phyloP scores from a whole-genome alignment of 306 rosid species.

The Trichosanthes cucumerina region DNA sequence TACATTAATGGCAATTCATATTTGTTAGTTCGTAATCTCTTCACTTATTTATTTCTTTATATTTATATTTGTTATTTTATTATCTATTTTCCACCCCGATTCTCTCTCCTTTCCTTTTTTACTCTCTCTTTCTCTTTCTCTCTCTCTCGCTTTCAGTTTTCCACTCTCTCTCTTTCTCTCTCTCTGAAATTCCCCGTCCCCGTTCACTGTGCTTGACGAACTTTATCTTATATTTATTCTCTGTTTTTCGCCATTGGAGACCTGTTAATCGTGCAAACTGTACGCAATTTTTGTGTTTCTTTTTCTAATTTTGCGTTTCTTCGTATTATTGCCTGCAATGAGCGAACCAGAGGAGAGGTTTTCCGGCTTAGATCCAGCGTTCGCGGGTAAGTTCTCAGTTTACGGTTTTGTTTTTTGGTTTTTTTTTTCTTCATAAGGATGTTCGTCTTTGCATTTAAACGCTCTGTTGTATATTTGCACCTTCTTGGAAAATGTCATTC shows the following conservation, averaged over 20 bases:
- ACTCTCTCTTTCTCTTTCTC: background rate
- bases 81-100: background rate
- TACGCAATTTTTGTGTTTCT: constrained; percentile 1
- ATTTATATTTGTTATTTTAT: too few relatives aligned
- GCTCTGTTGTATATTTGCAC: background rate
- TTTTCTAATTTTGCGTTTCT: background rate
- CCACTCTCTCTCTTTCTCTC: constrained; percentile 16
- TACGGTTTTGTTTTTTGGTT: background rate
- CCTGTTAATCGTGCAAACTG: background rate
- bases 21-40: background rate
- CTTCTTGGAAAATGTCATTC: constrained; percentile 11
- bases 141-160: constrained; percentile 5
- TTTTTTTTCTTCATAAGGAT: background rate
- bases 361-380: constrained; percentile 30
- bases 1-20: constrained; percentile 10
- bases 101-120: constrained; percentile 6
- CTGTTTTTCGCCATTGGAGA: constrained; percentile 2
- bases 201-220: background rate
- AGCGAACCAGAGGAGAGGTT: constrained; percentile 33
- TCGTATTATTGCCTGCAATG: constrained; percentile 23
- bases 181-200: constrained; percentile 9
- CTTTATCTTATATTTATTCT: background rate
- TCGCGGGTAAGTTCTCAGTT: constrained; percentile 29
- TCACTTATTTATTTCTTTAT: background rate
- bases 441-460: constrained; percentile 7